Evolutionary conservation across 2,329 filamentous ascomycete species (phyloP).

Genomic region (Colletotrichum paranaense): DNA sequence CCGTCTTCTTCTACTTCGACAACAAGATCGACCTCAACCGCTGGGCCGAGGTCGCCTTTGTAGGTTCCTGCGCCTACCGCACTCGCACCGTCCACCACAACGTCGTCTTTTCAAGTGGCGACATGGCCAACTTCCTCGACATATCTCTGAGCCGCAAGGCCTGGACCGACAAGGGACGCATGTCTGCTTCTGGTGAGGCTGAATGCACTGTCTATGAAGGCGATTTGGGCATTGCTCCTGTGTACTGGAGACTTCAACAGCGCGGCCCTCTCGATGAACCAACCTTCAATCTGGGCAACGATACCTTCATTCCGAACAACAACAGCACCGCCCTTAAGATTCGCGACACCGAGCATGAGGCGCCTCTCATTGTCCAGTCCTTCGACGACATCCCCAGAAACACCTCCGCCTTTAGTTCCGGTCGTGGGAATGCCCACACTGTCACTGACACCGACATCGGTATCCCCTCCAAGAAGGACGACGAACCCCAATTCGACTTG

Average conservation of each 20-base stretch:
- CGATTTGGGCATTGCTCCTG: background rate
- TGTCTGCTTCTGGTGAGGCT: constrained; percentile 11
- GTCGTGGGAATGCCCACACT: background rate
- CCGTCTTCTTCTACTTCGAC: constrained; percentile 13
- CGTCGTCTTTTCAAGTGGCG: constrained; percentile 20
- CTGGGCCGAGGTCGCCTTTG: constrained; percentile 25
- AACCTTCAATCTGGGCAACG: background rate
- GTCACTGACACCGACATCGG: background rate
- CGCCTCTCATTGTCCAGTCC: constrained; percentile 16
- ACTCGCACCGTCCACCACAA: constrained; percentile 2
- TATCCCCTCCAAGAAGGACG: background rate
- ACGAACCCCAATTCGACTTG: constrained; percentile 9
- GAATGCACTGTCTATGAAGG: constrained; percentile 14
- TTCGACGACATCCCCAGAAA: constrained; percentile 15
- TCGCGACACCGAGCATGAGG: background rate
- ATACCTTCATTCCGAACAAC: background rate
- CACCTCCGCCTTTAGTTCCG: constrained; percentile 21
- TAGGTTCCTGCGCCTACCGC: constrained; percentile 24
- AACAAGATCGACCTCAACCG: background rate
- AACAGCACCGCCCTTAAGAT: background rate
- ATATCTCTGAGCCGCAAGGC: background rate
- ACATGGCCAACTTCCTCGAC: constrained; percentile 15
- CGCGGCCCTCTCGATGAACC: background rate
- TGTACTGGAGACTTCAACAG: constrained; percentile 18
- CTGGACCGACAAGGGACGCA: background rate